Percentiles rank a stretch among this genome's conserved stretches.
These are phyloP conservation scores for Saxophila tyrrhenica DNA, from an alignment of 495 filamentous ascomycete genomes.

Conservation along the genomic window DNA sequence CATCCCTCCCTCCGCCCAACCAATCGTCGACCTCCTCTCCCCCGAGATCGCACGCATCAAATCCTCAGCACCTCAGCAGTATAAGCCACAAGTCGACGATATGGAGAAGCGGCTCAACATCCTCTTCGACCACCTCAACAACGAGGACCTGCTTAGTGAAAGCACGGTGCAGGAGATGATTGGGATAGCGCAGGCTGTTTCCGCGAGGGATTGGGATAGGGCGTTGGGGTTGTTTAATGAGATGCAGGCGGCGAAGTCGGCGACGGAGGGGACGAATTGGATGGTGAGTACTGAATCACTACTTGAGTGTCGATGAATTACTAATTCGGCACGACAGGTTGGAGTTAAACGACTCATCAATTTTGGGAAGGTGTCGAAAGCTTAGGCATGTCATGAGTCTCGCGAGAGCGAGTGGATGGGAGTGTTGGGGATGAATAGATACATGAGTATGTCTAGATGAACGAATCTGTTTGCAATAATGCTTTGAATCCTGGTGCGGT, in stretches of 20 bases:
- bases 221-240: conserved; percentile 67
- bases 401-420: background rate
- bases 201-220: conserved; percentile 60
- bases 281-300: conserved; percentile 56
- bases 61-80: conserved; percentile 63
- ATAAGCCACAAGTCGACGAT: conserved; percentile 77
- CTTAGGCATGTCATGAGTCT: background rate
- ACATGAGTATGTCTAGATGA: background rate
- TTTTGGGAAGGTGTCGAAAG: conserved; percentile 54
- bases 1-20: conserved; percentile 63
- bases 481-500: background rate
- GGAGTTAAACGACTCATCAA: conserved; percentile 85
- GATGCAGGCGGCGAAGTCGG: conserved; percentile 62
- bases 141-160: conserved; percentile 73
- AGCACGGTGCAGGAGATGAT: conserved; percentile 66
- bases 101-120: conserved; percentile 84
- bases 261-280: conserved; percentile 82
- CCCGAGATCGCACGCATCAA: conserved; percentile 83
- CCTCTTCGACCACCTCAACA: conserved; percentile 93
- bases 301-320: background rate
- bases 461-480: background rate
- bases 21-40: conserved; percentile 69
- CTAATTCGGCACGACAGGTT: conserved; percentile 42
- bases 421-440: background rate
- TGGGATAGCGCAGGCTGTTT: conserved; percentile 55